Evolutionary conservation across 2,329 filamentous ascomycete genomes (phyloP).

Genomic region (Amphichorda felina): DNA sequence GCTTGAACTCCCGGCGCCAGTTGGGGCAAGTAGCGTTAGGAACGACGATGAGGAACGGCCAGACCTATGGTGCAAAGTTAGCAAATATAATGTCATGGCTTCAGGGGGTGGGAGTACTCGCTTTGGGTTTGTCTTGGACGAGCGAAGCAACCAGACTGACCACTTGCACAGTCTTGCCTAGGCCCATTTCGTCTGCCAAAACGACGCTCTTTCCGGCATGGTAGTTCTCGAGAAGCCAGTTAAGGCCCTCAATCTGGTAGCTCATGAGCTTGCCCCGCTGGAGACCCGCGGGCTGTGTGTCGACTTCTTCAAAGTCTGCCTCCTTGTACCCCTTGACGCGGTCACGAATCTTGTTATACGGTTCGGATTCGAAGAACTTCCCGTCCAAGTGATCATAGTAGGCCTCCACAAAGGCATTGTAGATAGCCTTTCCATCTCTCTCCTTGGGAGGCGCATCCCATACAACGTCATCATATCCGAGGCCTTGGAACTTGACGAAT

Average conservation of each 20-base stretch:
- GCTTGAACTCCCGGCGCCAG: constrained; percentile 92
- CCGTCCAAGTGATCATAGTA: constrained; percentile 81
- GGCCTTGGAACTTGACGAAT: constrained; percentile 83
- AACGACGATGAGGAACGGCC: constrained; percentile 86
- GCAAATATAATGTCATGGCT: constrained; percentile 10
- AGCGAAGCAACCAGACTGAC: constrained; percentile 71
- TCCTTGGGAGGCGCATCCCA: constrained; percentile 73
- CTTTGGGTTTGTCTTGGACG: constrained; percentile 50
- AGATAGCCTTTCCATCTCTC: constrained; percentile 48
- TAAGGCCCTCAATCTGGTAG: constrained; percentile 86
- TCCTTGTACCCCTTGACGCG: constrained; percentile 58
- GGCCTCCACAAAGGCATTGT: constrained; percentile 68
- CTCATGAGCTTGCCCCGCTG: constrained; percentile 77
- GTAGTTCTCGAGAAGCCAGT: constrained; percentile 92
- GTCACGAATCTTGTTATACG: constrained; percentile 48
- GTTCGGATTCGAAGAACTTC: constrained; percentile 51
- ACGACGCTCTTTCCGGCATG: constrained; percentile 75
- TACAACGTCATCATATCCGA: constrained; percentile 80
- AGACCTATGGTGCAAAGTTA: constrained; percentile 56
- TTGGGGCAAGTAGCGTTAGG: constrained; percentile 96
- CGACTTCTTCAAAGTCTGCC: constrained; percentile 56
- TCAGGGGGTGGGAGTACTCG: neutral
- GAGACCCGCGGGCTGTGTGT: constrained; percentile 61
- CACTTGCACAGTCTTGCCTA: constrained; percentile 94
- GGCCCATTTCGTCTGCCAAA: constrained; percentile 93